Base-by-base conservation (phyloP, 805 yeast genomes). In the Candida golubevii region DNA sequence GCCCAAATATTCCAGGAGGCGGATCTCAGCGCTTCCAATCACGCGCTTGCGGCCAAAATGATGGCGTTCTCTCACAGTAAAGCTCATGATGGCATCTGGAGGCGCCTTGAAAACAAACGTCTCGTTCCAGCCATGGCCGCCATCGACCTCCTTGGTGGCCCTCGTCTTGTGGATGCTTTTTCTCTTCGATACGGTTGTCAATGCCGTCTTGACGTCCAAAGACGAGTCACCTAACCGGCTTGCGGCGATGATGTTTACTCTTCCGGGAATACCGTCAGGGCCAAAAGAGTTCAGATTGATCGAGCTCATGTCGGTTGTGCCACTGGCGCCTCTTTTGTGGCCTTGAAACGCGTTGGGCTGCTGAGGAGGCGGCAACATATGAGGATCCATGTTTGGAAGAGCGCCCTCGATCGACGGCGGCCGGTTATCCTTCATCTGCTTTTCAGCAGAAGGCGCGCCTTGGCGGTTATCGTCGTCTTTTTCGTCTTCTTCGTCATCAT, bases 151-250 rank as follows among this genome's bases (percentile, higher is more conserved):
- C 54, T 85, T 86, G 42, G 67, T 59, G 15, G 73, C 59, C 62
- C 81, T 79, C 1, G 96, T 83, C 60, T 80, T 83, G 67, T 72
- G 77, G 33, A 91, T 57, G 36, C 77, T 85, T 57, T 79, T 83
- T 41, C 69, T 71, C 50, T 67, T 74, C 23, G 71, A 67, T 8
- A 68, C 63, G 18, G 67, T 70, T 33, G 78, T 72, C 49, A 80
- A 60, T 0, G 74, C 59, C 3, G 78, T 78, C 57, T 78, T 83
- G 36, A 87, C 74, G 49, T 78, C 83, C 43, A 75, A 50, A 1
- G 55, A 27, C 8, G 54, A 45, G 8, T 43, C 66, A 15, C 62
- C 58, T 35, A 75, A 59, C 13, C 77, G 75, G 9, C 63, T 54
- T 4, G 78, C 80, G 2, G 76, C 65, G 27, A 80, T 61, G 39